Evolutionary conservation across 176 grass and related monocot species (phyloP).

Genomic region (Zoysia japonica): DNA sequence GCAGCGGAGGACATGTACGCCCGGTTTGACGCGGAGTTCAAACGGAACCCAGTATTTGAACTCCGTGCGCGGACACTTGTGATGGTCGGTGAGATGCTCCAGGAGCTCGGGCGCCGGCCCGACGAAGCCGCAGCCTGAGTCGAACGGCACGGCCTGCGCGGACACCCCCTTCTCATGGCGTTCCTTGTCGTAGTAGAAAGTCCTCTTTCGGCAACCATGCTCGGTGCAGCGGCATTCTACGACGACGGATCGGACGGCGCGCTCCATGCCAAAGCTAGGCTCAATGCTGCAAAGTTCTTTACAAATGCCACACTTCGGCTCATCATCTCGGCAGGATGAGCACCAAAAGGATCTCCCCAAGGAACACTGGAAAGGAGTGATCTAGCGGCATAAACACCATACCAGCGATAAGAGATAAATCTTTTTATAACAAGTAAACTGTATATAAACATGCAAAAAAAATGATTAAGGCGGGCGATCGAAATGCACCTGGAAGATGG

Average conservation of each 20-base stretch:
- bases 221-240: neutral
- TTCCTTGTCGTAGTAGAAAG: neutral
- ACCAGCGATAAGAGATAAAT: too few relatives aligned
- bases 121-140: neutral
- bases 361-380: neutral
- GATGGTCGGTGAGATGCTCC: neutral
- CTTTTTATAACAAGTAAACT: too few relatives aligned
- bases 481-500: neutral
- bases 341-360: neutral
- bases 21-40: neutral
- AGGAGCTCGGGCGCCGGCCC: neutral
- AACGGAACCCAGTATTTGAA: neutral
- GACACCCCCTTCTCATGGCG: neutral
- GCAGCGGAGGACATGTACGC: neutral
- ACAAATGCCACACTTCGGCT: neutral
- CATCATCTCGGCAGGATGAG: neutral
- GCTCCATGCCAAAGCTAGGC: neutral
- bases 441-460: too few relatives aligned
- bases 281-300: neutral
- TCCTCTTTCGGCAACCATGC: neutral
- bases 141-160: neutral
- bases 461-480: neutral
- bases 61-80: neutral
- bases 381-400: too few relatives aligned
- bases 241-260: neutral